Evolutionary conservation across 106 monocot genomes (phyloP).

Genomic region (Cymbidium sinense): DNA sequence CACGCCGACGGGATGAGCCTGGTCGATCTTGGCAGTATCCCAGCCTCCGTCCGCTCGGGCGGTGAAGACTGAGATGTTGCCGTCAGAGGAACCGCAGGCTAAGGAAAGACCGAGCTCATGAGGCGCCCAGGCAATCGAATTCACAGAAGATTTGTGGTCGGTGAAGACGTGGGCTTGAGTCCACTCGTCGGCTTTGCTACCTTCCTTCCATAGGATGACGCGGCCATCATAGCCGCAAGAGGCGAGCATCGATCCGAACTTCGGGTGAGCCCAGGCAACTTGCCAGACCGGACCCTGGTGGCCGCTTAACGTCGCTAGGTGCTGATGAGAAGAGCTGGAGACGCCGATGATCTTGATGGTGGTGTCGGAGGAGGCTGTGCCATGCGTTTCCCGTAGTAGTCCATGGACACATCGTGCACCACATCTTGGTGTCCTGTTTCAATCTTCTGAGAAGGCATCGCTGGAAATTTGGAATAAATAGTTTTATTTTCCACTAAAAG

Average conservation of each 20-base stretch:
- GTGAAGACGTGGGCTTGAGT: slow-evolving; percentile 7
- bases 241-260: slow-evolving; percentile 20
- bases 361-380: slow-evolving; percentile 17
- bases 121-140: slow-evolving; percentile 25
- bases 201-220: slow-evolving; percentile 27
- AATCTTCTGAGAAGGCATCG: slow-evolving; percentile 28
- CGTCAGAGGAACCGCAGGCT: slow-evolving; percentile 25
- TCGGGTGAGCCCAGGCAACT: slow-evolving; percentile 24
- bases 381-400: slow-evolving; percentile 24
- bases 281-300: slow-evolving; percentile 27
- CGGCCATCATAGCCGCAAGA: slow-evolving; percentile 16
- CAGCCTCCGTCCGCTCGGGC: slow-evolving; percentile 19
- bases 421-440: slow-evolving; percentile 23
- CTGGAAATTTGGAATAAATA: not conserved
- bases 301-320: slow-evolving; percentile 16
- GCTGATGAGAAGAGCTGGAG: slow-evolving; percentile 7
- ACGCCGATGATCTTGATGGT: slow-evolving; percentile 22
- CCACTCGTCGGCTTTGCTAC: slow-evolving; percentile 14
- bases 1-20: slow-evolving; percentile 29
- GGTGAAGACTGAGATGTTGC: slow-evolving; percentile 24
- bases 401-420: slow-evolving; percentile 24
- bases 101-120: slow-evolving; percentile 26
- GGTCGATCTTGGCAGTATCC: slow-evolving; percentile 22
- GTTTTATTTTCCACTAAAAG: not conserved
- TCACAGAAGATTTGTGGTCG: slow-evolving; percentile 29